Evolutionary conservation across 345 rosid species (phyloP), one percentile per base, ranked within the genome.

Genomic region (Heritiera littoralis): DNA sequence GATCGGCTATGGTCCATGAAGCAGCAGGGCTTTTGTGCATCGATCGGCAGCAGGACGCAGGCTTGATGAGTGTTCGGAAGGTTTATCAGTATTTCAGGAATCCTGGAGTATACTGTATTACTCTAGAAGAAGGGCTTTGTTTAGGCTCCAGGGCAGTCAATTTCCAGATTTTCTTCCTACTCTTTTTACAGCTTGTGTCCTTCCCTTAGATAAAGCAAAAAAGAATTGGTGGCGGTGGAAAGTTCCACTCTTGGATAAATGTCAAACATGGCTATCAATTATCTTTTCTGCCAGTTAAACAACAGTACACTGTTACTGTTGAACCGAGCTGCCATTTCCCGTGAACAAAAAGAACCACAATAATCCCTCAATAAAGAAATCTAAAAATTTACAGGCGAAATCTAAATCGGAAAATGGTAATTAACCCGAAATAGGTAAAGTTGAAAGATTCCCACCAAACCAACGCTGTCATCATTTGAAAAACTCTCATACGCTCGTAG

Each of bases 211-310:
- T 1, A 35, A 32, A 71, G 56, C 40, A n/a, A 17, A 35, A 49
- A 6, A 23, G 10, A 14, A 8, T 65, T 15, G 7, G 41, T 55
- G 63, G 48, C 65, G 65, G 51, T 55, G 76, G 58, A 28, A 15
- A 51, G 68, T 46, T 49, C 20, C 55, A 45, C 75, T 12, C 43
- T 56, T 32, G 10, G 38, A 23, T 28, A 45, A 46, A 9, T 56
- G 77, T 38, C 52, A 55, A 20, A 59, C 13, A 43, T 60, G 51
- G 56, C 43, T 14, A 41, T 43, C 77, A 58, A 41, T 2, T 35
- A 59, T 74, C 55, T 74, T 74, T 74, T 74, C 68, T 75, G 78
- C 23, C 70, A 48, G 48, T 51, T 71, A 71, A 63, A 43, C 59
- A 28, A 60, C 28, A 76, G 78, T 76, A 63, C 70, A 28, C 59